Base-by-base conservation (phyloP, 768 basidiomycete genomes). In the Steccherinum ochraceum region DNA sequence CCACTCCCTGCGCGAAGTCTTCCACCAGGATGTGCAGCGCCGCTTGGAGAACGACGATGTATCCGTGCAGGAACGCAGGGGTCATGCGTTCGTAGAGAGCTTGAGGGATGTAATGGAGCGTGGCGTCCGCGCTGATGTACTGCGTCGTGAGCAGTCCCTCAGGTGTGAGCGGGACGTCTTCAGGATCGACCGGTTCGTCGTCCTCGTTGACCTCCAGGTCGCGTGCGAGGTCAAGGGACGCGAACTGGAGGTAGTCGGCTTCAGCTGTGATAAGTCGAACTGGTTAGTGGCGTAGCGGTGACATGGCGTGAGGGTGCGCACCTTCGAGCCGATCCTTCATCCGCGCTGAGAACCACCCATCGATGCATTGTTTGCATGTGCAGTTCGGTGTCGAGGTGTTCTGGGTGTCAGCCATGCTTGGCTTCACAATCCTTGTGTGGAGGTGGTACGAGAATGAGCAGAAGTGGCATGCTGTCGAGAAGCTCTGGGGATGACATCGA, bases 41-140 rank as follows among this genome's bases (percentile, higher is more conserved):
- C 12, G 41, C 55, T 12, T 54, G 23, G 41, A 67, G 50, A n/a
- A 66, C 59, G 35, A 53, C 52, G 39, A 58, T 54, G 55, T 63
- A 64, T 19, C 65, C 66, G 21, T 61, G 51, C 48, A 65, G 66
- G 43, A 67, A 61, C 13, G 63, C 50, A 23, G 51, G 51, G 40
- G 52, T 56, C 47, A 56, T 48, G 46, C 48, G 51, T 11, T 42
- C 40, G 40, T 45, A 42, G 40, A 56, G 51, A n/a, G 46, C 51
- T 26, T 44, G 40, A 16, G 54, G 54, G 21, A 56, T 49, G 48
- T 49, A 56, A 20, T 56, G 54, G 25, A 56, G 44, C 11, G 54
- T 20, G 2, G 23, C 23, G 48, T 56, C 48, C 12, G 39, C 46
- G 3, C 26, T 46, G 30, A 56, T 46, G 24, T 27, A 48, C 11